A percentile compares a stretch with the other conserved stretches of the same genome.
These are phyloP conservation scores for Aureobasidium sp. DNA, from an alignment of 2,329 filamentous ascomycete species.

Conservation along the genomic window DNA sequence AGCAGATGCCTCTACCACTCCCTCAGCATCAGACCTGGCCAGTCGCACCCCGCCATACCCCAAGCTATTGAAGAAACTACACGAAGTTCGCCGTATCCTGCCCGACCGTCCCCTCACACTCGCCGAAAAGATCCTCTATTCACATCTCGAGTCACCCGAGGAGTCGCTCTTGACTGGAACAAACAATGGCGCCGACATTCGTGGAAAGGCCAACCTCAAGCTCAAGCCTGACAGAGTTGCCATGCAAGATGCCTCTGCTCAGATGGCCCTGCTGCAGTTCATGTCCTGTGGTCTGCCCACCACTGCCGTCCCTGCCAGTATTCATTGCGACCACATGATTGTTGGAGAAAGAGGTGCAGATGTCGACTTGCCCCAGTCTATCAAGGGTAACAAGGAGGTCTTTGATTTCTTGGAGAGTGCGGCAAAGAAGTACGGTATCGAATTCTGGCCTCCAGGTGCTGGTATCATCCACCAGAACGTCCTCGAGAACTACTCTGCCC, in stretches of 20 bases:
- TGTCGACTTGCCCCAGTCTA: slow-evolving; percentile 74
- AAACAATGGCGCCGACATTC: slow-evolving; percentile 73
- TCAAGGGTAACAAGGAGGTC: slow-evolving; percentile 89
- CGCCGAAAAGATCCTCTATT: slow-evolving; percentile 97
- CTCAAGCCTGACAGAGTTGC: slow-evolving; percentile 95
- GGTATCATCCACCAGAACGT: slow-evolving; percentile 98
- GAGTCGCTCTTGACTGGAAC: slow-evolving; percentile 79
- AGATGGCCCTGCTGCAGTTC: slow-evolving; percentile 98
- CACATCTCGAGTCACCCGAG: slow-evolving; percentile 83
- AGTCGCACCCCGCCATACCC: slow-evolving; percentile 70
- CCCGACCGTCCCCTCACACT: slow-evolving; percentile 62
- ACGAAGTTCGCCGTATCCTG: slow-evolving; percentile 67
- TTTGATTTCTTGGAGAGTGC: slow-evolving; percentile 96
- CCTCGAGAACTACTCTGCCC: slow-evolving; percentile 94
- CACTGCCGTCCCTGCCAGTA: slow-evolving; percentile 91
- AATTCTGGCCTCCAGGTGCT: slow-evolving; percentile 90
- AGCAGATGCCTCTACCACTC: slow-evolving; percentile 16
- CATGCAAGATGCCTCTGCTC: slow-evolving; percentile 97
- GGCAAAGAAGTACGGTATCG: slow-evolving; percentile 82
- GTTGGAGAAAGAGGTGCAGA: slow-evolving; percentile 88
- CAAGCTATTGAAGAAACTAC: slow-evolving; percentile 70
- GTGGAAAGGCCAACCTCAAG: slow-evolving; percentile 86
- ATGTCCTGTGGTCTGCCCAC: slow-evolving; percentile 89
- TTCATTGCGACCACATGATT: slow-evolving; percentile 99
- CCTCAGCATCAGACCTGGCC: slow-evolving; percentile 32